Evolutionary conservation across 1,139 yeast species (phyloP), one percentile per base, ranked within the genome.

Genomic region (Debaryomycetaceae sp.): DNA sequence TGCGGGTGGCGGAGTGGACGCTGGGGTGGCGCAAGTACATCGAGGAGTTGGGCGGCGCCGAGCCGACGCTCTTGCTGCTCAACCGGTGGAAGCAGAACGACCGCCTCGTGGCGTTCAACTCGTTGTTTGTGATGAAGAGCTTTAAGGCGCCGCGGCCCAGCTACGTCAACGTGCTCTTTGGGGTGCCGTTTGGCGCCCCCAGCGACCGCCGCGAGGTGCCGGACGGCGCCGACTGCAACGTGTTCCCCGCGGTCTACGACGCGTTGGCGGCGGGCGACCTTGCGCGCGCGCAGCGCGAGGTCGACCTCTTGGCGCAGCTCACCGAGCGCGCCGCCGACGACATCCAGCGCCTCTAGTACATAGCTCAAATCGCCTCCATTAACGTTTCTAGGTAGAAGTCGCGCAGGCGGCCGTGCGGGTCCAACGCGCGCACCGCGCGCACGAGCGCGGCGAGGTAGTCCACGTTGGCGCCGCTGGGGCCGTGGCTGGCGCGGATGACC

Each of bases 21-120:
- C 47, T 53, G 10, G 72, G 75, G 2, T 83, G 94, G 91, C 51
- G 49, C 15, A 65, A 65, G 11, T 62, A 46, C 34, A 44, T 66
- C 11, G 30, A 32, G 7, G 53, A 53, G 4, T 44, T 62, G 2
- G 51, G 55, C 1, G 76, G 71, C 2, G 49, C 71, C 5, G 95
- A 85, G 48, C 89, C 95, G 0, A 74, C 86, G 3, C 53, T 82
- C 28, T 61, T 83, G 35, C 72, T 89, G 0, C 71, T 78, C 37
- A 78, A 75, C 43, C 67, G 97, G 45, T 75, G 86, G 81, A 75
- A 74, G 38, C 83, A 94, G 86, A 89, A 89, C 56, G 70, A 77
- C 18, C 75, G 76, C 39, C 57, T 86, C 49, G 56, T 75, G 12
- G 56, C 61, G 12, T 65, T 85, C 35, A 83, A 79, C 41, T 72